phyloP scores from a whole-genome alignment of 768 basidiomycete genomes.

The Boletellus sp. region DNA sequence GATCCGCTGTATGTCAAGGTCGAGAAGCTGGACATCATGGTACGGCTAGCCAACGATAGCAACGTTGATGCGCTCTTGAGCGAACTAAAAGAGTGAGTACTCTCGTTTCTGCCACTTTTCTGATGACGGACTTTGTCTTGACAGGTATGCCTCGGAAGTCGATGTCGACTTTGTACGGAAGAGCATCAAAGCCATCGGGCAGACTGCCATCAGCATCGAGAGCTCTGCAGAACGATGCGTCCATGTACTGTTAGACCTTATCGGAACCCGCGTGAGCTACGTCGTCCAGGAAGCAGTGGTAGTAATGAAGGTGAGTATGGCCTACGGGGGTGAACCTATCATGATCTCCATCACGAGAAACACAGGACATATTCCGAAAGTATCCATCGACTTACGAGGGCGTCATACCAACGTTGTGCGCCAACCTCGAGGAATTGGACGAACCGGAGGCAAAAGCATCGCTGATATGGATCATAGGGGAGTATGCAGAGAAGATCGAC shows the following conservation, averaged over 20 bases:
- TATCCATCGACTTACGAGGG: conserved; percentile 97
- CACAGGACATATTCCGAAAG: conserved; percentile 94
- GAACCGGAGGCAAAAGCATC: conserved; percentile 98
- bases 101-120: neutral
- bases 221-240: conserved; percentile 91
- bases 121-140: conserved; percentile 1
- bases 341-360: neutral
- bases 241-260: conserved; percentile 88
- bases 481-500: conserved; percentile 96
- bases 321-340: neutral
- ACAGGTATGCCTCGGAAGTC: conserved; percentile 92
- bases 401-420: conserved; percentile 91
- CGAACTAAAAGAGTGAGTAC: conserved; percentile 90
- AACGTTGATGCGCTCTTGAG: conserved; percentile 94
- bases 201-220: conserved; percentile 94
- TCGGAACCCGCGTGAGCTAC: conserved; percentile 90
- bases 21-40: conserved; percentile 99
- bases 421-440: conserved; percentile 93
- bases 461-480: conserved; percentile 98
- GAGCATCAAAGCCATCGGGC: conserved; percentile 93
- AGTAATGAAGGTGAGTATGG: conserved; percentile 83
- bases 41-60: conserved; percentile 81
- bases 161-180: conserved; percentile 98
- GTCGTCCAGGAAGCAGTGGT: conserved; percentile 98
- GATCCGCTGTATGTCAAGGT: conserved; percentile 99